phyloP scores from a whole-genome alignment of 2,329 filamentous ascomycete species.

The Colletotrichum truncatum region DNA sequence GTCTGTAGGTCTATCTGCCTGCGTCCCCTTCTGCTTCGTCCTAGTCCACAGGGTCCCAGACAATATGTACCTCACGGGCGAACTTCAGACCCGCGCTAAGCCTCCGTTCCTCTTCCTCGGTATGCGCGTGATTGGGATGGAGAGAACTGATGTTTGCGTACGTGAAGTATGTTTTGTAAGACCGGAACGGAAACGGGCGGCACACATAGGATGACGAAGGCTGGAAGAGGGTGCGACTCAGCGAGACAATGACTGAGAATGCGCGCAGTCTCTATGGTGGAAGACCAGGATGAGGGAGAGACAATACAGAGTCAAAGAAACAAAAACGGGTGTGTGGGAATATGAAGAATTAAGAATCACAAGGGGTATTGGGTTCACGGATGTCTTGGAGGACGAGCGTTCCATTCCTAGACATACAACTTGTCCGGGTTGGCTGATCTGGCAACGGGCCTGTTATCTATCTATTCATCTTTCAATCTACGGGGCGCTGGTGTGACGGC shows the following conservation, averaged over 20 bases:
- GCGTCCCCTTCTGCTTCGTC: background rate
- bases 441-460: no score
- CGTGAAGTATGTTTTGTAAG: background rate
- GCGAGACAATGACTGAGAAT: background rate
- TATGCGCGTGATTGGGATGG: background rate
- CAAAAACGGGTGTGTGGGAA: constrained; percentile 7
- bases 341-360: constrained; percentile 26
- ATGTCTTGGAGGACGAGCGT: constrained; percentile 22
- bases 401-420: constrained; percentile 18
- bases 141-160: background rate
- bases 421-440: background rate
- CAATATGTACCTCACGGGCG: constrained; percentile 31
- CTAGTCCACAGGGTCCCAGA: constrained; percentile 21
- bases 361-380: constrained; percentile 1
- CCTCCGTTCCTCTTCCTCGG: background rate
- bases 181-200: background rate
- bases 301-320: background rate
- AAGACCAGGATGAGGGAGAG: background rate
- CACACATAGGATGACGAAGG: constrained; percentile 3
- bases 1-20: background rate
- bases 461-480: no score
- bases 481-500: no score
- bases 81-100: background rate
- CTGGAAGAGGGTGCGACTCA: no score
- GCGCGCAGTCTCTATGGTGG: background rate